A percentile compares a stretch with the other conserved stretches of the same genome.
These are phyloP conservation scores for Metschnikowia aberdeeniae DNA, from an alignment of 805 yeast species.

Conservation along the genomic window DNA sequence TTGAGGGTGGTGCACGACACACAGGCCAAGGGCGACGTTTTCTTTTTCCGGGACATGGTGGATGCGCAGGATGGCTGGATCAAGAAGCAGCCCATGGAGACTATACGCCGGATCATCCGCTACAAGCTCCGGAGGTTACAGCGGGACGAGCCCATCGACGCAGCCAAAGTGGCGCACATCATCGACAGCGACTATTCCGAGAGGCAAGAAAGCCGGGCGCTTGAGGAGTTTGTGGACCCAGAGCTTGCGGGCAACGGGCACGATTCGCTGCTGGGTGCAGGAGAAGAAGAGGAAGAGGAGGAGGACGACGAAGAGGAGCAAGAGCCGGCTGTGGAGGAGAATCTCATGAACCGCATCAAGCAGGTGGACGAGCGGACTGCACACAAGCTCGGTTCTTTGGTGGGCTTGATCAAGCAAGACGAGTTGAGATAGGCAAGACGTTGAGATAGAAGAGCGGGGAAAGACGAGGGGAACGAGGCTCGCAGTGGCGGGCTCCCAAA, in stretches of 20 bases:
- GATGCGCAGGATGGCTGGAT: slow-evolving; percentile 82
- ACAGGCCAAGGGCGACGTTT: slow-evolving; percentile 27
- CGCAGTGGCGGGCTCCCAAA: too few relatives aligned
- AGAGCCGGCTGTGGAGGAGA: slow-evolving; percentile 10
- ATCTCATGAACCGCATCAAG: slow-evolving; percentile 33
- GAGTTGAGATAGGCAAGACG: slow-evolving; percentile 1
- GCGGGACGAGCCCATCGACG: slow-evolving; percentile 45
- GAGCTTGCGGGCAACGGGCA: slow-evolving; percentile 15
- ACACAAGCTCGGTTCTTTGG: slow-evolving; percentile 24
- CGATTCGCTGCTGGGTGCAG: slow-evolving; percentile 5
- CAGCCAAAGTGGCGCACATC: slow-evolving; percentile 41
- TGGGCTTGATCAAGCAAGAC: slow-evolving; percentile 40
- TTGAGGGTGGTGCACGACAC: slow-evolving; percentile 35
- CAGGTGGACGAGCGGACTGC: slow-evolving; percentile 35
- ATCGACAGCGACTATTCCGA: slow-evolving; percentile 32
- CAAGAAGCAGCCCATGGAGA: slow-evolving; percentile 53
- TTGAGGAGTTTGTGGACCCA: slow-evolving; percentile 6
- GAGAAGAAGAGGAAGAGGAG: slow-evolving; percentile 24
- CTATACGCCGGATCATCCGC: slow-evolving; percentile 64
- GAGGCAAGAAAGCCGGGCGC: slow-evolving; percentile 13
- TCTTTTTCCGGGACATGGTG: slow-evolving; percentile 28
- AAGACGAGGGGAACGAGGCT: too few relatives aligned
- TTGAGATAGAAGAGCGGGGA: too few relatives aligned
- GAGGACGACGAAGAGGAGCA: slow-evolving; percentile 13
- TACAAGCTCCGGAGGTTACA: slow-evolving; percentile 65